Conservation (phyloP, 1,139 yeast species). For the Geotrichum candidum region DNA sequence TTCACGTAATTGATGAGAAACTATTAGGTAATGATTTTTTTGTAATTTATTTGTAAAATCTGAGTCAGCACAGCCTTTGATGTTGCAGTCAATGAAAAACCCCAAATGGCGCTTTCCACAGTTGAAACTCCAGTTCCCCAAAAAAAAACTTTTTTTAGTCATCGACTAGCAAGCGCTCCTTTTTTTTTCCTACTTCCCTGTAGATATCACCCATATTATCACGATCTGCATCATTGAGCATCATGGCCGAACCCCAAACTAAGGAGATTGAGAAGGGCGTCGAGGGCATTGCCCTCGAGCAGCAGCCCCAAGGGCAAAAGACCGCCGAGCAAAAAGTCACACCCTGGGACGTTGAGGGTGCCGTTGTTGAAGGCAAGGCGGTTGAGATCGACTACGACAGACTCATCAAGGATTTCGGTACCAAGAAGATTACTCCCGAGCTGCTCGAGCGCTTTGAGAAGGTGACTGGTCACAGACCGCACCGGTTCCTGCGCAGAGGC, state of each 20-base stretch:
- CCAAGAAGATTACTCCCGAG: constrained; percentile 63
- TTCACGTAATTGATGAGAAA: neutral
- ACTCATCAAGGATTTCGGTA: constrained; percentile 82
- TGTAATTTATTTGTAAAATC: neutral
- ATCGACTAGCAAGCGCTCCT: neutral
- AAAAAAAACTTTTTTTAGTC: neutral
- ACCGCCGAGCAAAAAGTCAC: constrained; percentile 56
- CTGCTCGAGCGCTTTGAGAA: constrained; percentile 66
- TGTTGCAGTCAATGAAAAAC: neutral
- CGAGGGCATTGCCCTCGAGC: constrained; percentile 16
- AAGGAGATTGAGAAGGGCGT: constrained; percentile 20
- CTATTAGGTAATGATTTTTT: neutral
- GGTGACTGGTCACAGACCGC: constrained; percentile 91
- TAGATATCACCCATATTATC: neutral
- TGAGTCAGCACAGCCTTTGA: neutral
- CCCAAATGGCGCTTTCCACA: neutral
- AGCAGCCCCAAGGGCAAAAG: neutral
- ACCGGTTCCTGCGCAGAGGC: constrained; percentile 84
- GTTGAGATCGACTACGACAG: constrained; percentile 89
- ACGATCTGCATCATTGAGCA: neutral
- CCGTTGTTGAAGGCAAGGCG: constrained; percentile 86
- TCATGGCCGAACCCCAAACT: neutral
- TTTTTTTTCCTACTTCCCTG: neutral
- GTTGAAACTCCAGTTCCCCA: neutral
- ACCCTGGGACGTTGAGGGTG: constrained; percentile 99